Base-by-base conservation (phyloP, 148 eudicot species). In the Heliamphora exappendiculata region DNA sequence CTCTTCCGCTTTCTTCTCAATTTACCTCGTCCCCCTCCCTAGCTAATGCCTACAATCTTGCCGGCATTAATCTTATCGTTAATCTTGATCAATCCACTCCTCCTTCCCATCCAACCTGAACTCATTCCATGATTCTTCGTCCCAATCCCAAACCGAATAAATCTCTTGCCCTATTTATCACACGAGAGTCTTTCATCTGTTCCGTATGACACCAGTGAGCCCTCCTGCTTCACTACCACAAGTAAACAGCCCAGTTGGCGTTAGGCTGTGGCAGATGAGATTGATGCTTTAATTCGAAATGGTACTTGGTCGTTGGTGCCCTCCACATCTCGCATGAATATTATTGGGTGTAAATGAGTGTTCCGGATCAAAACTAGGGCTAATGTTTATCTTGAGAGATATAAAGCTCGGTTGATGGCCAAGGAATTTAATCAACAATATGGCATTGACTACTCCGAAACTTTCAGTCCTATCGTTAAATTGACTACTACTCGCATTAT, bases 321-420 rank as follows among this genome's bases (percentile, higher is more conserved):
- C 13, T 20, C 58, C 7, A 20, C 17, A 13, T 0, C 20, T 4
- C 19, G 13, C 6, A 26, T 19, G 16, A 64, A 67, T 34, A 67
- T 67, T 36, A n/a, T 67, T n/a, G 74, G 74, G 53, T 45, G 54
- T 24, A 45, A 45, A 11, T 70, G 74, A 57, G 55, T 70, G 7
- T 70, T 70, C 47, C 31, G 3, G 10, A 24, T 45, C 17, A 70
- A 45, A 37, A 22, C 36, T 3, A 14, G 8, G 1, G 14, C 57
- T n/a, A 17, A 45, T 70, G 74, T 36, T 14, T n/a, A 3, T 28
- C 9, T 70, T 70, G 58, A 50, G 3, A 22, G 54, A 2, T 68
- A 39, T 26, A 70, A 70, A 45, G 17, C 59, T 49, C 69, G 55
- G 0, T 17, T 45, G 4, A 5, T 45, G 1, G 74, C 74, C 2